Conservation (phyloP, 2,329 filamentous ascomycete species). For the Scedosporium dehoogii region DNA sequence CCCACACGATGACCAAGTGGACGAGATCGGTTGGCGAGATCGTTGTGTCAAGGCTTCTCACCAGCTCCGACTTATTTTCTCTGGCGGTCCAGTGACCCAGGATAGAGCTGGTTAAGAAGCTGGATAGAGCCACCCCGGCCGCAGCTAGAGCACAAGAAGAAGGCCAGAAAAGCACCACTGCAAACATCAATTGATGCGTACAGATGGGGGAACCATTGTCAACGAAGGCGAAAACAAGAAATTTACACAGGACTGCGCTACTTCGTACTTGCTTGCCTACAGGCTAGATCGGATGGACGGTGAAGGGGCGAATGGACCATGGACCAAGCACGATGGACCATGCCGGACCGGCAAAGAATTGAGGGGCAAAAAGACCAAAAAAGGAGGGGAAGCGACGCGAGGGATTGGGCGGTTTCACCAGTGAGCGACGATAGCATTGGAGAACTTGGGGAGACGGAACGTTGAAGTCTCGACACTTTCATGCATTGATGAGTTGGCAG, state of each 20-base stretch:
- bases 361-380: not conserved
- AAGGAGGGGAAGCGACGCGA: not conserved
- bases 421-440: not conserved
- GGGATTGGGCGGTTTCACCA: constrained; percentile 3
- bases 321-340: not conserved
- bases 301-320: not conserved
- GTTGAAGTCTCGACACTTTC: constrained; percentile 2
- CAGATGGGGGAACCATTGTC: not conserved
- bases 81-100: not conserved
- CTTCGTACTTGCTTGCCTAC: not conserved
- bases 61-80: not conserved
- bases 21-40: not conserved
- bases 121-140: not conserved
- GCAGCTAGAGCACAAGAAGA: not conserved
- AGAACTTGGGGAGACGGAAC: not conserved
- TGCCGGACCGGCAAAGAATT: not conserved
- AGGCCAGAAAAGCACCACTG: not conserved
- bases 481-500: constrained; percentile 14
- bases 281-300: not conserved
- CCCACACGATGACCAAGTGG: not conserved
- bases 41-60: not conserved
- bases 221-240: not conserved
- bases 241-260: not conserved
- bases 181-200: too few relatives aligned
- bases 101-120: not conserved